Evolutionary conservation across 371 early-diverging fungal species (phyloP).

Genomic region (Funneliformis caledonium): DNA sequence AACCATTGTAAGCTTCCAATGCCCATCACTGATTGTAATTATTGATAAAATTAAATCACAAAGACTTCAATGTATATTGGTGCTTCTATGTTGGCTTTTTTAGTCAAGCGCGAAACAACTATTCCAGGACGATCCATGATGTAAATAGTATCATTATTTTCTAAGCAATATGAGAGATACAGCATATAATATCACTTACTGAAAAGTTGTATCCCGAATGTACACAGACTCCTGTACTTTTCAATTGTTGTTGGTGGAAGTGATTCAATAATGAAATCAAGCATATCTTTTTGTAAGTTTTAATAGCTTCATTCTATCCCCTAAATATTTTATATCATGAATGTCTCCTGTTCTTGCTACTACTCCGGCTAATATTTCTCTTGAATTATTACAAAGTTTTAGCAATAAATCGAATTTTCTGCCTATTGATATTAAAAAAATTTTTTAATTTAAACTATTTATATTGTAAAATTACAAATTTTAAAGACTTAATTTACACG

Average conservation of each 20-base stretch:
- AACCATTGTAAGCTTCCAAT: too few species aligned
- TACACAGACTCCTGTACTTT: constrained; percentile 18
- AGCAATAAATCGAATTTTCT: constrained; percentile 11
- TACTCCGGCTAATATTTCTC: not conserved
- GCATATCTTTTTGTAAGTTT: constrained; percentile 22
- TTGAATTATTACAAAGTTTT: constrained; percentile 21
- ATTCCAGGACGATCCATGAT: constrained; percentile 9
- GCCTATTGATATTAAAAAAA: constrained; percentile 15
- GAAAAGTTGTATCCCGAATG: constrained; percentile 24
- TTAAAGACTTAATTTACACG: not conserved
- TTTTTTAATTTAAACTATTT: not conserved
- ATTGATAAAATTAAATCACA: constrained; percentile 16
- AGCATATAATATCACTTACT: constrained; percentile 28
- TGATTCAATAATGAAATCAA: constrained; percentile 3
- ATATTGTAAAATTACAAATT: not conserved
- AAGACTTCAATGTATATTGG: constrained; percentile 20
- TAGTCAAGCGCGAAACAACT: not conserved
- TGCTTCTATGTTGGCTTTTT: constrained; percentile 13
- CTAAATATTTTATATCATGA: constrained; percentile 12
- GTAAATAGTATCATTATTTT: constrained; percentile 20
- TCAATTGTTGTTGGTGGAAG: constrained; percentile 10
- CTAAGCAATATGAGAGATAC: constrained; percentile 16
- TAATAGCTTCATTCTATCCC: constrained; percentile 12
- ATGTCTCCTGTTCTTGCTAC: constrained; percentile 18
- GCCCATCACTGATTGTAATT: too few species aligned